Conservation (phyloP, 306 rosid genomes). For the Parietaria judaica region DNA sequence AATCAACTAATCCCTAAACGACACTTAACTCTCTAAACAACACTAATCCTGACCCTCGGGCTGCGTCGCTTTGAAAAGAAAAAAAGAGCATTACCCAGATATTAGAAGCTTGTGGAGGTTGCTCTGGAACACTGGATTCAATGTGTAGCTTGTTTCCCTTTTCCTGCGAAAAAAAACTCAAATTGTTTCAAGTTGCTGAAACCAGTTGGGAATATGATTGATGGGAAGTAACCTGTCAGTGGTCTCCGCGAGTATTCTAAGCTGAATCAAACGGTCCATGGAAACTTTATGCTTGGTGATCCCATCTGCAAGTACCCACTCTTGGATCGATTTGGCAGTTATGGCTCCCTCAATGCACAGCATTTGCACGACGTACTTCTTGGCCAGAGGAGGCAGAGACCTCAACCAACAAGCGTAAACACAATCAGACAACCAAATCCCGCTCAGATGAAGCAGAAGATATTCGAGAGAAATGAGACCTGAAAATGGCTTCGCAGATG, state of each 20-base stretch:
- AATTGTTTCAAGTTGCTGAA: not conserved
- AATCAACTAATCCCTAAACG: no score
- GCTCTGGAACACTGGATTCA: constrained; percentile 66
- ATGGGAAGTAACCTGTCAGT: constrained; percentile 42
- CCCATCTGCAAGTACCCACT: constrained; percentile 92
- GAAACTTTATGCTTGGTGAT: constrained; percentile 76
- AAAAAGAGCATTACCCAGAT: constrained; percentile 61
- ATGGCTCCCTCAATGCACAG: constrained; percentile 55
- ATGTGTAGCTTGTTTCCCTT: constrained; percentile 63
- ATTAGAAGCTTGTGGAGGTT: constrained; percentile 79
- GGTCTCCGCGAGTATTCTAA: constrained; percentile 66
- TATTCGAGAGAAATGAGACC: constrained; percentile 38
- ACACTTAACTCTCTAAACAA: no score
- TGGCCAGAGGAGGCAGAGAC: constrained; percentile 88
- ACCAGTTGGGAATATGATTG: not conserved
- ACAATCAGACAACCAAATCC: not conserved
- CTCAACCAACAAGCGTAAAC: constrained; percentile 17
- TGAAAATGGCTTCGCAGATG: constrained; percentile 95
- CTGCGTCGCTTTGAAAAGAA: not conserved
- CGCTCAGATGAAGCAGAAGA: not conserved
- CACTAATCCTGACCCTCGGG: no score
- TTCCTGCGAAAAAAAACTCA: constrained; percentile 45
- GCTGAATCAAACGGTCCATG: constrained; percentile 77
- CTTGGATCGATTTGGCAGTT: constrained; percentile 65
- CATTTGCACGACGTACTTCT: constrained; percentile 75